Evolutionary conservation across 2,329 filamentous ascomycete species (phyloP).

Genomic region (Cladosporium austrohemisphaericum): DNA sequence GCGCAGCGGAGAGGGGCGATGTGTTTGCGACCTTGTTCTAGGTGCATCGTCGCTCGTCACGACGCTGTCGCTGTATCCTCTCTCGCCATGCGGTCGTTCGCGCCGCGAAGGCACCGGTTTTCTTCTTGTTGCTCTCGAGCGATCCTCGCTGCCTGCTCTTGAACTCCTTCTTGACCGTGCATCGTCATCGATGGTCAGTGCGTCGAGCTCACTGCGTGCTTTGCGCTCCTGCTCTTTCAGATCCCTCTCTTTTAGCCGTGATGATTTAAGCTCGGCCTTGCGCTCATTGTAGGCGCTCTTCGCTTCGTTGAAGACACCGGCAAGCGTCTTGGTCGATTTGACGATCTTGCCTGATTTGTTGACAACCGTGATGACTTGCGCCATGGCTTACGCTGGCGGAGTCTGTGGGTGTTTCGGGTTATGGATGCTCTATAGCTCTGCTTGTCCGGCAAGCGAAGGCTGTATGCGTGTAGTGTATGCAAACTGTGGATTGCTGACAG

Average conservation of each 20-base stretch:
- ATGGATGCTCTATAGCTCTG: not conserved
- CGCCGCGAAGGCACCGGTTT: conserved; percentile 24
- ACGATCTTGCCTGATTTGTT: conserved; percentile 90
- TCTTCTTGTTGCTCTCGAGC: conserved; percentile 19
- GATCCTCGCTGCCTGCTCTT: conserved; percentile 26
- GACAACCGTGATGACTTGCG: conserved; percentile 80
- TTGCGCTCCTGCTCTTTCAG: conserved; percentile 44
- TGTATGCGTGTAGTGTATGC: not conserved
- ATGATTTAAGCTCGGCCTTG: conserved; percentile 74
- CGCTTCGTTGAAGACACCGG: conserved; percentile 88
- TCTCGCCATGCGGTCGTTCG: conserved; percentile 38
- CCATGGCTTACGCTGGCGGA: conserved; percentile 9
- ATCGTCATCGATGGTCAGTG: conserved; percentile 44
- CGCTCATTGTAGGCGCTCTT: conserved; percentile 82
- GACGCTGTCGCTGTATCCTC: conserved; percentile 45
- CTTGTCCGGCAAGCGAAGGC: conserved; percentile 13
- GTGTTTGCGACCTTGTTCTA: conserved; percentile 16
- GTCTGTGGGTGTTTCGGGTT: not conserved
- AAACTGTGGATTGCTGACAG: not conserved
- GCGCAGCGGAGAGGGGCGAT: conserved; percentile 30
- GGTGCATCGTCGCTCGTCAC: conserved; percentile 37
- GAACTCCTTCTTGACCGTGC: conserved; percentile 25
- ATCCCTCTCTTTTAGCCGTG: conserved; percentile 57
- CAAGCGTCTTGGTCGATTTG: conserved; percentile 83
- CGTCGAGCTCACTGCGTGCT: conserved; percentile 56